Evolutionary conservation across 1,284 basidiomycete genomes (phyloP).

Genomic region (Tremellales sp.): DNA sequence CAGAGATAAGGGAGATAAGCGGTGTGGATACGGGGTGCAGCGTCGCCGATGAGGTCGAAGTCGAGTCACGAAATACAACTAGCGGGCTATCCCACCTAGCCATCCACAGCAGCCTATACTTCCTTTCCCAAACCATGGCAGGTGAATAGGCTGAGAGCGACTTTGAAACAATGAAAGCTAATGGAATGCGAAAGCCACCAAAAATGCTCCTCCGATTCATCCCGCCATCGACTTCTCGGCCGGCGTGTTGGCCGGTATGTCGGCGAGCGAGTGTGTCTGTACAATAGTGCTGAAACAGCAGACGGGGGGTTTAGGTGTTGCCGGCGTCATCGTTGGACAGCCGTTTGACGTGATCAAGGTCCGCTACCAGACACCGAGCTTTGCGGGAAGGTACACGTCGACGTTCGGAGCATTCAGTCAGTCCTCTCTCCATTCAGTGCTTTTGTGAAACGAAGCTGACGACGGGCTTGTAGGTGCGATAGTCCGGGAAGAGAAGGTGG

Average conservation of each 20-base stretch:
- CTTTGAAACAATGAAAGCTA: no score
- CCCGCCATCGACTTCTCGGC: slow-evolving; percentile 44
- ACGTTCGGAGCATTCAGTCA: slow-evolving; percentile 42
- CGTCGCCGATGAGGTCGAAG: no score
- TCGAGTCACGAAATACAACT: no score
- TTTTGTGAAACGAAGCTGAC: background rate
- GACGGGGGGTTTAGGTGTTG: slow-evolving; percentile 32
- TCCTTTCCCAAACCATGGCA: no score
- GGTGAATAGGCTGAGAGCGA: no score
- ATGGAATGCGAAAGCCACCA: no score
- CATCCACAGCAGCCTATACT: no score
- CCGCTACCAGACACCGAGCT: slow-evolving; percentile 46
- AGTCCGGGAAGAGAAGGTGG: slow-evolving; percentile 35
- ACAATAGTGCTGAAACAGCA: background rate
- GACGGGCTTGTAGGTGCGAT: slow-evolving; percentile 30
- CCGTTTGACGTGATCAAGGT: slow-evolving; percentile 49
- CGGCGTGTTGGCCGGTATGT: slow-evolving; percentile 43
- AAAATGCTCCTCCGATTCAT: slow-evolving; percentile 6
- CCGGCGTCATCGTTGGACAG: slow-evolving; percentile 48
- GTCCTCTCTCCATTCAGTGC: slow-evolving; percentile 11
- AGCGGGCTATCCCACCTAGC: no score
- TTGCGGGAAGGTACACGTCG: slow-evolving; percentile 36
- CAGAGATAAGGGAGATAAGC: no score
- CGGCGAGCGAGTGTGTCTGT: background rate
- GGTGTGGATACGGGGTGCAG: no score